Percentiles rank a stretch among this genome's conserved stretches.
Evolutionary conservation across 2,329 filamentous ascomycete genomes (phyloP).

Genomic region (Cordyceps cateniannulata): DNA sequence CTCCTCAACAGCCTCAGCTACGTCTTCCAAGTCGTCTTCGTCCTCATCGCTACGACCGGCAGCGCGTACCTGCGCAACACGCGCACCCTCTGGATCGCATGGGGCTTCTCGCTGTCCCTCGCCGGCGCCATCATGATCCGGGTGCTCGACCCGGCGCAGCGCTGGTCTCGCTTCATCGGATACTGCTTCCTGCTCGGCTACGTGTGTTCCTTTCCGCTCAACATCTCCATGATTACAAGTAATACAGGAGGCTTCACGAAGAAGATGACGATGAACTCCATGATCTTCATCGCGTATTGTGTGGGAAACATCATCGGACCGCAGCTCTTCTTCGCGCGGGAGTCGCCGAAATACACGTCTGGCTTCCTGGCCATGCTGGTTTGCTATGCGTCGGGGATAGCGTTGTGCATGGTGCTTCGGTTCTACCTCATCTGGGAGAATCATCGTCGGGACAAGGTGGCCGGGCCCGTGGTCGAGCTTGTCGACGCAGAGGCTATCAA

Average conservation of each 20-base stretch:
- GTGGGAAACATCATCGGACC: slow-evolving; percentile 56
- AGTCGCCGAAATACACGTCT: slow-evolving; percentile 54
- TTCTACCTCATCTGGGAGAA: slow-evolving; percentile 48
- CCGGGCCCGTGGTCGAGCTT: background rate
- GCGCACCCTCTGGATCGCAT: slow-evolving; percentile 21
- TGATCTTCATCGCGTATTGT: slow-evolving; percentile 53
- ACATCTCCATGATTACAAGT: slow-evolving; percentile 48
- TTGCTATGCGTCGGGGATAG: slow-evolving; percentile 47
- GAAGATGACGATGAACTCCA: slow-evolving; percentile 50
- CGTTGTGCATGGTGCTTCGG: slow-evolving; percentile 36
- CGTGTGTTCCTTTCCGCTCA: slow-evolving; percentile 35
- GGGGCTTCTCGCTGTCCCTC: slow-evolving; percentile 17
- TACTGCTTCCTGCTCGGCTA: slow-evolving; percentile 47
- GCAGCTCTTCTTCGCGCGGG: slow-evolving; percentile 51
- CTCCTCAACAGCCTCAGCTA: slow-evolving; percentile 18
- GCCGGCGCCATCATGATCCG: slow-evolving; percentile 21
- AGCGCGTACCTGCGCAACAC: slow-evolving; percentile 21
- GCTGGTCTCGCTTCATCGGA: slow-evolving; percentile 21
- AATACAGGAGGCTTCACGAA: slow-evolving; percentile 57
- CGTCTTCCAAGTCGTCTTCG: slow-evolving; percentile 19
- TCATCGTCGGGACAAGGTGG: slow-evolving; percentile 38
- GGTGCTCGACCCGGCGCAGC: slow-evolving; percentile 11
- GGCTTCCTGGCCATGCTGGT: slow-evolving; percentile 56
- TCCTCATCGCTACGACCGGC: slow-evolving; percentile 17
- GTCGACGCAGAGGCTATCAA: slow-evolving; percentile 5